These are phyloP conservation scores for Achaetomium macrosporum DNA, from an alignment of 2,329 filamentous ascomycete species.

Conservation along the genomic window DNA sequence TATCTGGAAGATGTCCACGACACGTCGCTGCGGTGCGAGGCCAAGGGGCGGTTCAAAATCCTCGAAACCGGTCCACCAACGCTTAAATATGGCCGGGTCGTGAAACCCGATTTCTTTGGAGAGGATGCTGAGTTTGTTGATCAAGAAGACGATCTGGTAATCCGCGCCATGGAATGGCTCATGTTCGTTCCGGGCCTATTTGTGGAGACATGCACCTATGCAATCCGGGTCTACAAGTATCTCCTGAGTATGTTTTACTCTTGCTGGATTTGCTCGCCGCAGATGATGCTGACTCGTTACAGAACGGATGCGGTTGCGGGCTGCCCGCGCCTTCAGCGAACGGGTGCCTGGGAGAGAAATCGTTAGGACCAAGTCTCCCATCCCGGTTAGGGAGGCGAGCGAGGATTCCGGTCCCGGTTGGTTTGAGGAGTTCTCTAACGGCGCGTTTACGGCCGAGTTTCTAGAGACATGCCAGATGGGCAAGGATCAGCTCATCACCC, in stretches of 20 bases:
- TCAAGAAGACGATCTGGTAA: slow-evolving; percentile 62
- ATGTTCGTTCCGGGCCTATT: slow-evolving; percentile 56
- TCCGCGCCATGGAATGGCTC: slow-evolving; percentile 81
- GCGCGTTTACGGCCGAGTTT: slow-evolving; percentile 23
- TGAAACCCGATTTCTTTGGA: slow-evolving; percentile 66
- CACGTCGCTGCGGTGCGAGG: slow-evolving; percentile 31
- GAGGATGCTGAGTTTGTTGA: slow-evolving; percentile 50
- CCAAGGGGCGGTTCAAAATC: slow-evolving; percentile 45
- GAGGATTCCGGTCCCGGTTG: slow-evolving; percentile 30
- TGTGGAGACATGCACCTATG: slow-evolving; percentile 35
- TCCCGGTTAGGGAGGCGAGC: slow-evolving; percentile 28
- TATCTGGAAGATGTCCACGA: slow-evolving; percentile 45
- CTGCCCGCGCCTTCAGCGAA: slow-evolving; percentile 48
- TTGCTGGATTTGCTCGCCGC: slow-evolving; percentile 14
- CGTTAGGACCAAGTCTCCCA: slow-evolving; percentile 36
- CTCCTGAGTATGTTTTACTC: slow-evolving; percentile 65
- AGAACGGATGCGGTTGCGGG: slow-evolving; percentile 48
- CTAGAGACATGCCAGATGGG: slow-evolving; percentile 32
- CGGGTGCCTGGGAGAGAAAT: slow-evolving; percentile 47
- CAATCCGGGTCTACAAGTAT: slow-evolving; percentile 70
- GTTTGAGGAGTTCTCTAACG: slow-evolving; percentile 34
- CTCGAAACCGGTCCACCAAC: slow-evolving; percentile 45
- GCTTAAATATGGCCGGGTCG: slow-evolving; percentile 54
- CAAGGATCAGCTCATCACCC: slow-evolving; percentile 40
- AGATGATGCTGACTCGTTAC: slow-evolving; percentile 15